Evolutionary conservation across 2,329 filamentous ascomycete genomes (phyloP), one percentile per base, ranked within the genome.

Genomic region (Aspergillus pseudotamarii): DNA sequence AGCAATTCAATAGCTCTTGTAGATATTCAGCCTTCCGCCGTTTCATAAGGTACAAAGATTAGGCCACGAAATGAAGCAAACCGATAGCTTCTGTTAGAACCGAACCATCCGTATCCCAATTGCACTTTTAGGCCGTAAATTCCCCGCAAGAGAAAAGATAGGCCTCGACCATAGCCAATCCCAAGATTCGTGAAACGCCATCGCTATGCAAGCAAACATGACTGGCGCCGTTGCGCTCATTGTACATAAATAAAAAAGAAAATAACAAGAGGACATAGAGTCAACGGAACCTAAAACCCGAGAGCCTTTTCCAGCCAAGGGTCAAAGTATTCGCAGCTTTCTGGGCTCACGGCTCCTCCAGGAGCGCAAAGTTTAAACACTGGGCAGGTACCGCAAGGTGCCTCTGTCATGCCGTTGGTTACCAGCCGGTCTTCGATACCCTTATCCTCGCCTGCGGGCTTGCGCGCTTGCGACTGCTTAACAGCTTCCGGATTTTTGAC

Each of bases 301-400:
- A 80, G 71, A 11, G 73, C 71, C 65, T 72, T 76, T 59, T 73
- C 85, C 53, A 97, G 79, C 95, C 95, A 99, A 58, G 89, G 86
- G 66, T 91, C 86, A 73, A 96, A 97, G 75, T 99, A 99, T 59
- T 93, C 90, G 78, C 95, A 99, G 57, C 91, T 96, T 68, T 88
- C 90, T 0, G 94, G 92, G 72, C 90, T 96, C 26, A 99, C 93
- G 0, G 93, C 92, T 0, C 94, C 94, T 8, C 93, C 93, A 64
- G 96, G 92, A 68, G 92, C 91, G 75, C 95, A 99, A 2, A 98
- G 84, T 62, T 95, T 91, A 75, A 97, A 97, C 2, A 97, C 94
- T 0, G 95, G 95, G 77, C 95, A 99, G 60, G 88, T 85, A 2
- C 94, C 94, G 77, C 95, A 99, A 1, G 95, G 95, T 2, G 91